Conservation (phyloP, 192 early-diverging fungal genomes). For the Phycomyces nitens region DNA sequence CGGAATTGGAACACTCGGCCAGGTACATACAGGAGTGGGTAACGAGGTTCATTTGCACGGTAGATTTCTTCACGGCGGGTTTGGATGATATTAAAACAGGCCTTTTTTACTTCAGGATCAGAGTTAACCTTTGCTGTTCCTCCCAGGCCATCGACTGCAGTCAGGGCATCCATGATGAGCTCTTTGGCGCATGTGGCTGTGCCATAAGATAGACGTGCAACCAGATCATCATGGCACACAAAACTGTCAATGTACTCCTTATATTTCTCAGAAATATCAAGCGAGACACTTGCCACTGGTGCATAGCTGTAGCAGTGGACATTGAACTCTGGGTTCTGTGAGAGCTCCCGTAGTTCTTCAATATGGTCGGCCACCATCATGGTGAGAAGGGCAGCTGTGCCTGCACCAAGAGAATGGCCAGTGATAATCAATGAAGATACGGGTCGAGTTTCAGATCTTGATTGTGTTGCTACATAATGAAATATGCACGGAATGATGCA, state of each 20-base stretch:
- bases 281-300: conserved; percentile 53
- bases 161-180: conserved; percentile 52
- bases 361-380: conserved; percentile 60
- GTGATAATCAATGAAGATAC: conserved; percentile 53
- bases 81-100: conserved; percentile 34
- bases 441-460: conserved; percentile 26
- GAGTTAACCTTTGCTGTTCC: conserved; percentile 26
- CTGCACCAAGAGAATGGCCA: conserved; percentile 65
- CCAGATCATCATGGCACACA: conserved; percentile 62
- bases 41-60: conserved; percentile 24
- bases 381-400: conserved; percentile 60
- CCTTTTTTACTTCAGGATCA: conserved; percentile 22
- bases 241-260: conserved; percentile 55
- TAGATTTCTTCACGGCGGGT: conserved; percentile 30
- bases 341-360: conserved; percentile 31
- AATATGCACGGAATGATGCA: conserved; percentile 59
- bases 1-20: conserved; percentile 34
- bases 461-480: conserved; percentile 35
- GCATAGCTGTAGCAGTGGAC: conserved; percentile 51
- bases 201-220: conserved; percentile 62
- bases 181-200: conserved; percentile 59
- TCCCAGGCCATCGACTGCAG: conserved; percentile 32
- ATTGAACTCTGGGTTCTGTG: conserved; percentile 41
- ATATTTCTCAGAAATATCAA: conserved; percentile 50
- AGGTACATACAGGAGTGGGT: conserved; percentile 34